Evolutionary conservation across 2,329 filamentous ascomycete species (phyloP), one percentile per base, ranked within the genome.

Genomic region (Monilinia fructicola): DNA sequence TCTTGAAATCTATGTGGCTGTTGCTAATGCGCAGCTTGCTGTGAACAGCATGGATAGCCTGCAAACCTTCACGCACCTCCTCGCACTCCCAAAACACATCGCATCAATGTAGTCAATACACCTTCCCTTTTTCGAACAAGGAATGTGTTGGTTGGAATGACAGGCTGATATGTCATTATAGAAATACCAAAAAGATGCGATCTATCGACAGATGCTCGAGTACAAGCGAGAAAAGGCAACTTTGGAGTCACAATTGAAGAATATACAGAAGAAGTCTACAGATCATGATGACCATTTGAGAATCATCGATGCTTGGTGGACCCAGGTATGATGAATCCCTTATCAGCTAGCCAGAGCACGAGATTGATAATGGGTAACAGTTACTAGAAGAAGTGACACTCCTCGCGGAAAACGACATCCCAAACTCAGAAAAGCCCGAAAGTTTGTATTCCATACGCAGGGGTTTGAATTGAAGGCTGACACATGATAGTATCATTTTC

Each of bases 141-240:
- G 70, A 72, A 70, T 68, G 74, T 73, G 73, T 76, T 80, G 77
- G 60, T 78, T 75, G 73, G 74, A 75, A 74, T 76, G 77, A 78
- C 58, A 72, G 76, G 69, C 74, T 76, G 74, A 76, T 71, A 68
- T 65, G 67, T 69, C 59, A 65, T 69, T 78, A 74, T 79, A 96
- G 92, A 87, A 90, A 77, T 95, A 90, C 75, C 91, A 94, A 80
- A 99, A 98, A 81, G 95, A 97, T 81, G 95, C 95, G 71, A 97
- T 99, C 77, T 90, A 91, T 75, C 92, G 96, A 67, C 94, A 97
- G 80, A 97, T 99, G 93, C 91, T 93, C 77, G 95, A 98, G 79
- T 97, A 96, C 79, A 97, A 96, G 80, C 89, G 95, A 73, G 92
- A 96, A 77, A 93, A 93, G 77, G 84, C 85, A 67, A 90, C 90